Evolutionary conservation across 805 yeast species (phyloP), one percentile per base, ranked within the genome.

Genomic region (Saccharomyces kudriavzevii): DNA sequence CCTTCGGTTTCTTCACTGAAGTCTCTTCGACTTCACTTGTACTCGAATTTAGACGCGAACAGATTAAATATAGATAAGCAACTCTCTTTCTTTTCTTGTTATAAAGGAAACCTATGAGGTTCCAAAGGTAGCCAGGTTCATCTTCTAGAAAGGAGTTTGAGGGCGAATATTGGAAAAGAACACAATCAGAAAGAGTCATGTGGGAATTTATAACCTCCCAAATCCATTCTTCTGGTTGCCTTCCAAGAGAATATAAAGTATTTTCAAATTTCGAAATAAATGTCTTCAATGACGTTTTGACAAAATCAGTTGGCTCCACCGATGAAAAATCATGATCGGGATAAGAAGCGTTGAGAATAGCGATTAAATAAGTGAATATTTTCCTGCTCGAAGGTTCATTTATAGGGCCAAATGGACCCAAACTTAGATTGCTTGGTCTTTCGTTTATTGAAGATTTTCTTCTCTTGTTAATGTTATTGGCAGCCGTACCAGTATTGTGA

Each of bases 291-390:
- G 64, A 70, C 51, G 69, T 80, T n/a, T 87, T 79, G 45, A 75
- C 71, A 69, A 87, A 87, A 67, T 83, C 85, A 20, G 76, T 76
- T 1, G 99, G 99, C 64, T 88, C 89, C 57, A 94, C 78, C 26
- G 85, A 79, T 11, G 95, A 80, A 63, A 92, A 94, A 66, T 94
- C 99, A 64, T 94, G 96, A 68, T 94, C 99, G 0, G 99, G 98
- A 66, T 88, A 92, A 4, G 95, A 85, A 6, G 95, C 87, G 68
- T 94, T 94, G 51, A 94, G 76, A 35, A 91, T 90, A 1, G 96
- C 94, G 55, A 94, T 88, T 49, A 94, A 74, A 65, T 91, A 88
- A 0, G 97, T 94, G 74, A 92, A 94, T 1, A 91, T 84, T 69
- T 89, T 85, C 58, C 97, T 79, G 47, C 96, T 86, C 1, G 94